These are phyloP conservation scores for Aethionema arabicum DNA, from an alignment of 345 rosid species.

Conservation along the genomic window DNA sequence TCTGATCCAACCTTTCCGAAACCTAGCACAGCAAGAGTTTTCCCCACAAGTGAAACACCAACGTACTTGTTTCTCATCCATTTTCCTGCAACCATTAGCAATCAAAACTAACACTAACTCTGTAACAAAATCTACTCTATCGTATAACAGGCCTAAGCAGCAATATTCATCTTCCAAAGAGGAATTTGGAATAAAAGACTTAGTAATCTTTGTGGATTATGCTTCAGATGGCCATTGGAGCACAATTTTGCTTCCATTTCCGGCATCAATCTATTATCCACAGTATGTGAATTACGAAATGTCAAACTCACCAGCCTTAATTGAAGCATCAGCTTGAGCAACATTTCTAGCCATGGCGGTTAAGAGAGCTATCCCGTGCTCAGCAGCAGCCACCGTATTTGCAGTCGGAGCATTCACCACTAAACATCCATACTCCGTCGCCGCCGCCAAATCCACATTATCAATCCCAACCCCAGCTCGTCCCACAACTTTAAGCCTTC, in stretches of 20 bases:
- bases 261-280: background rate
- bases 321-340: conserved; percentile 56
- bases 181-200: too few relatives aligned
- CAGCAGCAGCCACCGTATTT: conserved; percentile 56
- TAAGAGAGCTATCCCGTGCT: conserved; percentile 55
- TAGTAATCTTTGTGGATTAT: too few relatives aligned
- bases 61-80: conserved; percentile 51
- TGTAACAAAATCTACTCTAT: too few relatives aligned
- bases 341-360: conserved; percentile 54
- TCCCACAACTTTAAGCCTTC: conserved; percentile 58
- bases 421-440: conserved; percentile 59
- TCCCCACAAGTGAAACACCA: conserved; percentile 56
- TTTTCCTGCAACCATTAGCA: conserved; percentile 37
- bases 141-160: too few relatives aligned
- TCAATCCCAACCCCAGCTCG: conserved; percentile 63
- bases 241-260: background rate
- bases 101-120: background rate
- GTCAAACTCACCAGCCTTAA: conserved; percentile 51
- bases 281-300: background rate
- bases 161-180: too few relatives aligned
- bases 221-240: background rate
- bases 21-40: conserved; percentile 57
- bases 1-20: conserved; percentile 62
- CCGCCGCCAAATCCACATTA: conserved; percentile 55
- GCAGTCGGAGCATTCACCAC: conserved; percentile 60